Evolutionary conservation across 768 basidiomycete genomes (phyloP).

Genomic region (Clitopilus passeckerianus): DNA sequence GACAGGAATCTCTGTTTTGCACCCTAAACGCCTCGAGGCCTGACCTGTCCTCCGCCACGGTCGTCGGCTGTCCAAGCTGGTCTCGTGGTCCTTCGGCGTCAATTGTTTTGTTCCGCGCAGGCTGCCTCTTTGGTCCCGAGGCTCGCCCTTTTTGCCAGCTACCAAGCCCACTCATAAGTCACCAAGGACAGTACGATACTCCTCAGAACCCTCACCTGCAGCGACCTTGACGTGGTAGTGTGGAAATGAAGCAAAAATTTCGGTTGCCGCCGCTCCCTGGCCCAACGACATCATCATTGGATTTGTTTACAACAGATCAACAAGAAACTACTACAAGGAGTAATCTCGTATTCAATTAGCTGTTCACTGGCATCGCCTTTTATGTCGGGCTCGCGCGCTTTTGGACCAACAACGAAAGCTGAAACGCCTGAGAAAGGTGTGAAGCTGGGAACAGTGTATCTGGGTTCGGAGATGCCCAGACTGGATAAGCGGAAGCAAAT

Average conservation of each 20-base stretch:
- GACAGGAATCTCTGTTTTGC: not conserved
- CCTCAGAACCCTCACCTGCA: not conserved
- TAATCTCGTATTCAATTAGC: not conserved
- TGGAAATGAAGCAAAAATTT: not conserved
- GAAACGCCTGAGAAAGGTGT: not conserved
- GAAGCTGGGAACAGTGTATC: not conserved
- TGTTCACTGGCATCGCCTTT: not conserved
- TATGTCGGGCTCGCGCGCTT: not conserved
- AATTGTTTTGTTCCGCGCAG: not conserved
- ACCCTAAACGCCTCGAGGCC: not conserved
- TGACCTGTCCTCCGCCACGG: not conserved
- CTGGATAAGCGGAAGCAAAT: not conserved
- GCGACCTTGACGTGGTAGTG: not conserved
- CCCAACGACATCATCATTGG: not conserved
- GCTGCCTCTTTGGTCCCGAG: not conserved
- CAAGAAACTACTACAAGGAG: not conserved
- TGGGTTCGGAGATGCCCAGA: not conserved
- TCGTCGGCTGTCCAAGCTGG: not conserved
- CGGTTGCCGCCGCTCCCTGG: not conserved
- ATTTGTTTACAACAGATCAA: not conserved
- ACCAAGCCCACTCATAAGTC: not conserved
- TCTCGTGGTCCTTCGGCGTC: not conserved
- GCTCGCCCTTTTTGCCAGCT: too few relatives aligned
- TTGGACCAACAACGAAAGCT: not conserved
- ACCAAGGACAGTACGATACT: not conserved